Percentiles rank a stretch among this genome's conserved stretches.
These are phyloP conservation scores for Xylaria sp. DNA, from an alignment of 2,329 filamentous ascomycete genomes.

Conservation along the genomic window DNA sequence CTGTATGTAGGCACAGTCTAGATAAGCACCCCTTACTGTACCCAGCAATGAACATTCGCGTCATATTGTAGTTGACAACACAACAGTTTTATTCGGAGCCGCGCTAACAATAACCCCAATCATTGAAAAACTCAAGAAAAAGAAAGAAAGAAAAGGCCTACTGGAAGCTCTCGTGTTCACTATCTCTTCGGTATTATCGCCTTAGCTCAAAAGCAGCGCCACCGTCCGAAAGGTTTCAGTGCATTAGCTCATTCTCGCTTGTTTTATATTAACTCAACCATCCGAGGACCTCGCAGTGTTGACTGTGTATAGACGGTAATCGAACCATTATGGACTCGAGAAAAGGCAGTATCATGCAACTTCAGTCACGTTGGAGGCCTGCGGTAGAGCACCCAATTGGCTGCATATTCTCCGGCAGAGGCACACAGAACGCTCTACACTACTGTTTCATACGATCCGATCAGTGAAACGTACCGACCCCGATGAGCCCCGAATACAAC, in stretches of 20 bases:
- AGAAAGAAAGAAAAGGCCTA: too few relatives aligned
- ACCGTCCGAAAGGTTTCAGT: too few relatives aligned
- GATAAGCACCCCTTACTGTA: too few relatives aligned
- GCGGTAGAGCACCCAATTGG: not conserved
- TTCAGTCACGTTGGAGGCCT: not conserved
- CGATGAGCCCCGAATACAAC: not conserved
- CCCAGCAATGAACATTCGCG: not conserved
- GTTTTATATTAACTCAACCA: conserved; percentile 1
- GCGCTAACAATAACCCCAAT: not conserved
- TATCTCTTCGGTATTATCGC: not conserved
- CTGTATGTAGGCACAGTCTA: too few relatives aligned
- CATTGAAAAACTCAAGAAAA: too few relatives aligned
- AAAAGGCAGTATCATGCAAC: not conserved
- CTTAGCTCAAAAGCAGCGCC: not conserved
- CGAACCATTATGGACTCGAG: conserved; percentile 2
- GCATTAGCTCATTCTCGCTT: not conserved
- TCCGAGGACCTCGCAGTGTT: not conserved
- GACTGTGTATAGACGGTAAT: not conserved
- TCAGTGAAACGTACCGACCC: conserved; percentile 4
- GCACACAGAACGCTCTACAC: not conserved
- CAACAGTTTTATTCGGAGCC: not conserved
- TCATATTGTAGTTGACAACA: not conserved
- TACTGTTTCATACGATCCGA: conserved; percentile 20
- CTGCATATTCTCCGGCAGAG: conserved; percentile 1
- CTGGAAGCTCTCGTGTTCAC: not conserved